Percentiles rank a stretch among this genome's conserved stretches.
phyloP scores from a whole-genome alignment of 1,284 basidiomycete genomes.

The Pseudozyma tsukubaensis region DNA sequence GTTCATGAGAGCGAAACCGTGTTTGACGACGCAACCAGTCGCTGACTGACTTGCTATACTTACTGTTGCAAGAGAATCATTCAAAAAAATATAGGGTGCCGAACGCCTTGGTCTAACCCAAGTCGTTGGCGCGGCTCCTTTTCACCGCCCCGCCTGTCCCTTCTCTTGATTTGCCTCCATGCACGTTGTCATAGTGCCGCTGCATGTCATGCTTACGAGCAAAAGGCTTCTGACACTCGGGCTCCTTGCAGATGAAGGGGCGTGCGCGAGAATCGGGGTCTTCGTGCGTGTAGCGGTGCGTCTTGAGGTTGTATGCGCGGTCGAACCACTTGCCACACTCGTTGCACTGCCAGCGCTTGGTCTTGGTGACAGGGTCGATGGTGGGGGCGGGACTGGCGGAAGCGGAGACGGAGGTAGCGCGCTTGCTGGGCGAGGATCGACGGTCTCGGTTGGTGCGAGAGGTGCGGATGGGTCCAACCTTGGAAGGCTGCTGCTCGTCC shows the following conservation, averaged over 20 bases:
- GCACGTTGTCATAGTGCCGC: slow-evolving; percentile 57
- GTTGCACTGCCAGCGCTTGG: slow-evolving; percentile 56
- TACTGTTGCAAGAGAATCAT: slow-evolving; percentile 44
- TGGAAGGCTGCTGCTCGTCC: slow-evolving; percentile 21
- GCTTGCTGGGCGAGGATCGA: slow-evolving; percentile 37
- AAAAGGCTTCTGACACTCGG: slow-evolving; percentile 55
- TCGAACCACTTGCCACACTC: slow-evolving; percentile 59
- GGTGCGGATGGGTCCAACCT: slow-evolving; percentile 36
- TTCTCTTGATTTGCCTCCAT: slow-evolving; percentile 46
- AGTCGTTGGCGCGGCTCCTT: slow-evolving; percentile 38
- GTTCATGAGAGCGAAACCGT: slow-evolving; percentile 1
- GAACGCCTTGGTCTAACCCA: slow-evolving; percentile 32
- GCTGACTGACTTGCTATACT: slow-evolving; percentile 6
- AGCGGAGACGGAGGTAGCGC: neutral
- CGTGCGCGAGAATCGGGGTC: slow-evolving; percentile 47
- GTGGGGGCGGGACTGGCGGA: slow-evolving; percentile 32
- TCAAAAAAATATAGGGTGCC: slow-evolving; percentile 31
- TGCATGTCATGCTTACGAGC: slow-evolving; percentile 62
- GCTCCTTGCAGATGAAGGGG: slow-evolving; percentile 52
- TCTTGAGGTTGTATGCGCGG: slow-evolving; percentile 62
- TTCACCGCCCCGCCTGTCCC: slow-evolving; percentile 17
- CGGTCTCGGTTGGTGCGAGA: slow-evolving; percentile 22
- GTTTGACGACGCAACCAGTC: no score
- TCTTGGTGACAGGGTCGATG: slow-evolving; percentile 33
- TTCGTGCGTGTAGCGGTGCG: slow-evolving; percentile 56